Conservation (phyloP, 2,329 filamentous ascomycete species). For the Ceratocystis albifundus region DNA sequence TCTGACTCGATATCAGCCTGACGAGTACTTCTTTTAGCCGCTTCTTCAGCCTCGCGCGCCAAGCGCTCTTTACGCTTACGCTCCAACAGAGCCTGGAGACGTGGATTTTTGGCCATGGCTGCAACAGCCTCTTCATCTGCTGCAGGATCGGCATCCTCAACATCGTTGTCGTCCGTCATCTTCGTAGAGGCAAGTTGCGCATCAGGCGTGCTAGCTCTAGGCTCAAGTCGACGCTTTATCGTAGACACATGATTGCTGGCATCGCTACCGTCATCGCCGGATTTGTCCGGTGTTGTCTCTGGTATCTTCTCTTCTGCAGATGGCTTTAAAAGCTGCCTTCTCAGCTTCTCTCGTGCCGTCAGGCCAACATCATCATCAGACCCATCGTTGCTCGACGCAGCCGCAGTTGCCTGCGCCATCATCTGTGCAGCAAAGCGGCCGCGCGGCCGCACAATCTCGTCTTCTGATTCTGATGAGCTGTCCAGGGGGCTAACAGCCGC, state of each 20-base stretch:
- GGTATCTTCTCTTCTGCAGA: constrained; percentile 28
- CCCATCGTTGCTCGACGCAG: constrained; percentile 36
- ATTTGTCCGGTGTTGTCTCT: constrained; percentile 28
- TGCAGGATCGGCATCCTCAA: constrained; percentile 30
- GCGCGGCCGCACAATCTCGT: constrained; percentile 39
- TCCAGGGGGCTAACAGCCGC: background rate
- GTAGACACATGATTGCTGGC: constrained; percentile 30
- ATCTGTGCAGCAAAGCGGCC: constrained; percentile 56
- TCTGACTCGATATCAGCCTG: constrained; percentile 32
- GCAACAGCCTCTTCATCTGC: constrained; percentile 39
- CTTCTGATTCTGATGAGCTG: constrained; percentile 26
- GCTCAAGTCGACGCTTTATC: constrained; percentile 22
- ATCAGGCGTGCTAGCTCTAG: constrained; percentile 26
- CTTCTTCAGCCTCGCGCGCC: constrained; percentile 51
- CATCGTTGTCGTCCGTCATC: constrained; percentile 25
- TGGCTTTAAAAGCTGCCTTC: constrained; percentile 22
- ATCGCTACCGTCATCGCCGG: constrained; percentile 29
- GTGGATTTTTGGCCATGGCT: constrained; percentile 37
- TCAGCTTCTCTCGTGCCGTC: constrained; percentile 18
- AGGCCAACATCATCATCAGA: constrained; percentile 25
- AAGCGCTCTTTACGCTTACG: constrained; percentile 61
- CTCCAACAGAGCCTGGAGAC: constrained; percentile 60
- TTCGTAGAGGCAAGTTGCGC: constrained; percentile 27
- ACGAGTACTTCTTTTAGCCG: constrained; percentile 31
- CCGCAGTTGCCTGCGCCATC: constrained; percentile 32